Base-by-base conservation (phyloP, 352 stramenopile genomes). In the Globisporangium recalcitrans region DNA sequence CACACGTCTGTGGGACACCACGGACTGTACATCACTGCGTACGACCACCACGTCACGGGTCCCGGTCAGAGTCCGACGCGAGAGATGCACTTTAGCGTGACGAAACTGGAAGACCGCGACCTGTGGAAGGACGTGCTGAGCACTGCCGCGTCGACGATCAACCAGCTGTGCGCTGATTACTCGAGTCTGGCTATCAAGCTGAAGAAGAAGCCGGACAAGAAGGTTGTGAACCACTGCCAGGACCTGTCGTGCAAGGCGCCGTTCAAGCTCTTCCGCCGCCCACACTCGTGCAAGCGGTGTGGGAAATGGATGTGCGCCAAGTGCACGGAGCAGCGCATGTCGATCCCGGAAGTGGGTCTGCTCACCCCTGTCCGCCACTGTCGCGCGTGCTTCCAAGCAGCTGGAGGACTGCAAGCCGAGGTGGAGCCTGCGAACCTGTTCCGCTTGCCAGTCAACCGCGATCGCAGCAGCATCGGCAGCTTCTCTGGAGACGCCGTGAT, bases 271-370 rank as follows among this genome's bases (percentile, higher is more conserved):
- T 91, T 91, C 48, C 80, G 84, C 32, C 81, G 86, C 2, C 84
- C 86, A 14, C 84, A 95, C 60, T 80, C 82, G 46, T 95, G 86
- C 73, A 89, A 93, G 60, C 84, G 86, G 26, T 95, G 86, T 58
- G 86, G 78, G 13, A 90, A 91, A 52, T 91, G 84, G 78, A 90
- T 95, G 64, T 95, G 86, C 52, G 71, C 65, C 44, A 95, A 95
- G 66, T 93, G 86, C 66, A 87, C 86, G 22, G 75, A 80, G 40
- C 79, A 91, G 62, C 82, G 82, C 36, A 82, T 91, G 68, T 79
- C 78, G 46, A 95, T 95, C 60, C 86, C 86, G 0, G 84, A 95
- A 58, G 73, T 92, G 29, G 86, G 82, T 5, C 66, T 95, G 46
- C 69, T 93, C 48, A 75, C 85, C 10, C 80, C 86, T 1, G 86